Conservation (phyloP, 1,284 basidiomycete genomes). For the Leccinum griseonigrum region DNA sequence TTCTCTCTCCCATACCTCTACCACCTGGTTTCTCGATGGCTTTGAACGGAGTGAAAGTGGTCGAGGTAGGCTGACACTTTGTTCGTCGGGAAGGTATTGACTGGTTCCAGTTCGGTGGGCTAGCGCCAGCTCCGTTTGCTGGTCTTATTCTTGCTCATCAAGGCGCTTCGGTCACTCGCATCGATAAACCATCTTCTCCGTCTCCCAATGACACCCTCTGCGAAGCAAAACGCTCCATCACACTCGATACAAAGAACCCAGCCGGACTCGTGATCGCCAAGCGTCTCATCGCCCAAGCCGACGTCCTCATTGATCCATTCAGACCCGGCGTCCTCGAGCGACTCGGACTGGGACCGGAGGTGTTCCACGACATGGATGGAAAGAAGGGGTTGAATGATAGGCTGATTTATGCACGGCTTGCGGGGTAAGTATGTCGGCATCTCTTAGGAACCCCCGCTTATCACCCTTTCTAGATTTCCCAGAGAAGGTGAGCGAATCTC, state of each 20-base stretch:
- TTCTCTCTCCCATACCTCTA: neutral
- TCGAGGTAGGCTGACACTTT: conserved; percentile 43
- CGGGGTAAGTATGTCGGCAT: conserved; percentile 47
- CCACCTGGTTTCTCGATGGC: conserved; percentile 37
- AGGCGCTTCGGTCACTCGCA: conserved; percentile 74
- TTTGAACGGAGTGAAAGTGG: conserved; percentile 51
- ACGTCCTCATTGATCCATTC: conserved; percentile 83
- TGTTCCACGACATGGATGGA: conserved; percentile 52
- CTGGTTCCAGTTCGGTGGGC: conserved; percentile 69
- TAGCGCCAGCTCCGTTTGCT: conserved; percentile 80
- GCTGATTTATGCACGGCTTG: conserved; percentile 64
- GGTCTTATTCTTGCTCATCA: conserved; percentile 81
- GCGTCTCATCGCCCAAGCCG: conserved; percentile 62
- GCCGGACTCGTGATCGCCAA: conserved; percentile 59
- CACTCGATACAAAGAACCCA: conserved; percentile 61
- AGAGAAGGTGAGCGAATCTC: conserved; percentile 44
- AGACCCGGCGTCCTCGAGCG: conserved; percentile 81
- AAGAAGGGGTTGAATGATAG: conserved; percentile 54
- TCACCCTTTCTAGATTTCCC: conserved; percentile 46
- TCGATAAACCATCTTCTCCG: conserved; percentile 56
- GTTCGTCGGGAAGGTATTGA: neutral
- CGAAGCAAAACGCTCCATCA: conserved; percentile 73
- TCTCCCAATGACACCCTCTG: conserved; percentile 53
- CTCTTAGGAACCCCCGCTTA: neutral
- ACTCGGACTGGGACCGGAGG: conserved; percentile 73